Conservation (phyloP, 2,329 filamentous ascomycete genomes). For the Ustilaginoidea virens region DNA sequence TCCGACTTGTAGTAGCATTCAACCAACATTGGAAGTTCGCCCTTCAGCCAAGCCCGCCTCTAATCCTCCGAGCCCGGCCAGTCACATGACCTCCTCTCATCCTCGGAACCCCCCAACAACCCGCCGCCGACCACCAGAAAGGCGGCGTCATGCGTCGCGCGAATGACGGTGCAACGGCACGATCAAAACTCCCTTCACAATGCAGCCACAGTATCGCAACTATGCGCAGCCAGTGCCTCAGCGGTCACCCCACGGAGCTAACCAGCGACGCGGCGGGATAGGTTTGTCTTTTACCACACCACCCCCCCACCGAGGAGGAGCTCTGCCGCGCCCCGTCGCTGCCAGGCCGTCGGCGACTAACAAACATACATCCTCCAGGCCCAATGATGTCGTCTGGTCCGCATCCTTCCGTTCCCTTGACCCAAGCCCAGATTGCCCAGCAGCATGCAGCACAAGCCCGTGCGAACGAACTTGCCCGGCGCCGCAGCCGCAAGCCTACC, state of each 20-base stretch:
- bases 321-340: too few relatives aligned
- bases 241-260: slow-evolving; percentile 30
- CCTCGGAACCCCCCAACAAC: too few relatives aligned
- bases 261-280: slow-evolving; percentile 36
- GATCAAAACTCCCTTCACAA: too few relatives aligned
- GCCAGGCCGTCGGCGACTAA: background rate
- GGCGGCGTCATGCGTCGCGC: too few relatives aligned
- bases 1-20: too few relatives aligned
- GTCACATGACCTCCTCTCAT: too few relatives aligned
- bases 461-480: slow-evolving; percentile 54
- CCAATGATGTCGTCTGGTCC: slow-evolving; percentile 41
- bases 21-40: too few relatives aligned
- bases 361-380: slow-evolving; percentile 18
- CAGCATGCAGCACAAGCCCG: slow-evolving; percentile 36
- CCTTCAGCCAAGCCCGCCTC: too few relatives aligned
- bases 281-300: slow-evolving; percentile 20
- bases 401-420: slow-evolving; percentile 34
- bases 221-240: slow-evolving; percentile 36
- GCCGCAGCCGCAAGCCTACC: slow-evolving; percentile 76
- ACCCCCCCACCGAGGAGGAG: background rate
- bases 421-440: slow-evolving; percentile 35
- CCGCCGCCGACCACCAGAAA: too few relatives aligned
- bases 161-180: too few relatives aligned
- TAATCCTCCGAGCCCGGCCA: too few relatives aligned
- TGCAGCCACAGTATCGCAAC: slow-evolving; percentile 38